Evolutionary conservation across 73 alveolate genomes (phyloP).

Genomic region (Paramecium tetraurelia): DNA sequence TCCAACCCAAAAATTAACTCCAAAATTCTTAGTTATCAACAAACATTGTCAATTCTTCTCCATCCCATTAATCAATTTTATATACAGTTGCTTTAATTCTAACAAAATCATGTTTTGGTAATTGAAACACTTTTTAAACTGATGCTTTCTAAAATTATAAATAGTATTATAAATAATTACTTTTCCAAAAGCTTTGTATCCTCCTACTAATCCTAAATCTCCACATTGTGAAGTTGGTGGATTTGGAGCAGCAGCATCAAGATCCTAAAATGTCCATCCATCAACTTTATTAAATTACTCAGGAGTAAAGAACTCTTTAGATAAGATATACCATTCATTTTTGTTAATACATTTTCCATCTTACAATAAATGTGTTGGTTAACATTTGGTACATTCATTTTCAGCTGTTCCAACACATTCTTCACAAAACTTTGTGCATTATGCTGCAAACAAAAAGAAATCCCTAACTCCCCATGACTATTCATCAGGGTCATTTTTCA

Average conservation of each 20-base stretch:
- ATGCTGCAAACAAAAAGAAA: constrained; percentile 32
- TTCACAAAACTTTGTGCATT: constrained; percentile 35
- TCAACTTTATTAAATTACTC: not conserved
- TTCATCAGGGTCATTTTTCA: not conserved
- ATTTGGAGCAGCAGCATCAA: not conserved
- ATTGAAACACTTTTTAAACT: not conserved
- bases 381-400: constrained; percentile 33
- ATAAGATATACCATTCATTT: constrained; percentile 20
- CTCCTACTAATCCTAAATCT: constrained; percentile 6
- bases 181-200: not conserved
- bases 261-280: not conserved
- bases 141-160: not conserved
- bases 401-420: constrained; percentile 31
- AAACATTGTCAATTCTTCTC: constrained; percentile 14
- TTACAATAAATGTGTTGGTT: not conserved
- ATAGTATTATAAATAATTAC: not conserved
- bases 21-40: constrained; percentile 20
- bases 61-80: constrained; percentile 47
- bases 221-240: constrained; percentile 36
- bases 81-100: not conserved
- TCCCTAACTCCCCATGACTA: constrained; percentile 42
- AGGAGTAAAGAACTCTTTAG: not conserved
- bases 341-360: constrained; percentile 42
- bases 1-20: constrained; percentile 23
- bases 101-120: not conserved